Evolutionary conservation across 495 filamentous ascomycete genomes (phyloP), one percentile per base, ranked within the genome.

Genomic region (Lasiosphaeria hispida): DNA sequence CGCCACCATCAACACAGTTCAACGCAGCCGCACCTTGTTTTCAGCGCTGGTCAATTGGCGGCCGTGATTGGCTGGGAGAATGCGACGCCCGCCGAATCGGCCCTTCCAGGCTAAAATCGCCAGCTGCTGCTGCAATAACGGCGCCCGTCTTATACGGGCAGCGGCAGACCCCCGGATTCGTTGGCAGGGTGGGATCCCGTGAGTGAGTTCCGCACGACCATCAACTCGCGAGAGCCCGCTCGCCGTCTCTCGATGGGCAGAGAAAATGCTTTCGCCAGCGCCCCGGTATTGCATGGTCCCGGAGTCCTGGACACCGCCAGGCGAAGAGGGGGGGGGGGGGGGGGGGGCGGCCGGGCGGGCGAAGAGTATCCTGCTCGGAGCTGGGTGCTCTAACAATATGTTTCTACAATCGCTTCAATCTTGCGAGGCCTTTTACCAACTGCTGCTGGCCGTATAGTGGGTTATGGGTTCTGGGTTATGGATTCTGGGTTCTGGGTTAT

Each of bases 1-100:
- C 66, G 66, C 69, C 69, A 71, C 69, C 60, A 71, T 69, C 54
- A 54, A 55, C 60, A 60, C 57, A 65, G 23, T 30, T 30, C 55
- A 54, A 59, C 64, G 66, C 64, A 72, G 70, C 68, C 70, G 69
- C 70, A 73, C 69, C 70, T 71, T 73, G 70, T 72, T 69, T 66
- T 53, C 52, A 57, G 45, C 58, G 60, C 23, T n/a, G 53, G 34
- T 37, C 61, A 66, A 66, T 70, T 64, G 66, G 50, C 9, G 7
- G 38, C 33, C 11, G 52, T 44, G 35, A 69, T 69, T 69, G 70
- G 70, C 45, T 63, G 66, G 68, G 47, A 69, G 59, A 71, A 66
- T 59, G 56, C 38, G 57, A 50, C 45, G 52, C 52, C 61, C 53
- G 62, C 55, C 60, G 64, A 71, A 71, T 71, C 69, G 70, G 70